A percentile compares a stretch with the other conserved stretches of the same genome.
Evolutionary conservation across 192 early-diverging fungal species (phyloP).

Genomic region (Rhizophagus clarus): DNA sequence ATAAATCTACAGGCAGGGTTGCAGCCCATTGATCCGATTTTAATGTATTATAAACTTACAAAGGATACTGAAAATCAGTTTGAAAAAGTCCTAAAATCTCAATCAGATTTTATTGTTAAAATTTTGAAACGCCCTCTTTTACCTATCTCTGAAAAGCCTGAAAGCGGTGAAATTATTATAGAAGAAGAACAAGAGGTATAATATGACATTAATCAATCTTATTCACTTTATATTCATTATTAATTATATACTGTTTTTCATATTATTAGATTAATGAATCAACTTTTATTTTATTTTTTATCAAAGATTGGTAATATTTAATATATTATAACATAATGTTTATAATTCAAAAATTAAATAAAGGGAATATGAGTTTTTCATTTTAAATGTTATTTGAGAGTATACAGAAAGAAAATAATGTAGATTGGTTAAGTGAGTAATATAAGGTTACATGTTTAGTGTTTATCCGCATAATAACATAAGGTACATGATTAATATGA

Average conservation of each 20-base stretch:
- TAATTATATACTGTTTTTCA: constrained; percentile 19
- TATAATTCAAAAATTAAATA: no score
- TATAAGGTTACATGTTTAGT: no score
- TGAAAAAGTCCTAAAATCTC: constrained; percentile 67
- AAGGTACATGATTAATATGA: no score
- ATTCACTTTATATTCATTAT: neutral
- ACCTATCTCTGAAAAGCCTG: constrained; percentile 38
- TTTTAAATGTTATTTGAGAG: no score
- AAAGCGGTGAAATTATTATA: constrained; percentile 61
- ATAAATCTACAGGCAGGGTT: constrained; percentile 60
- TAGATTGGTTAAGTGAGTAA: no score
- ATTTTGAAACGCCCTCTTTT: constrained; percentile 72
- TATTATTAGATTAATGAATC: constrained; percentile 61
- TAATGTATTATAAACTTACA: constrained; percentile 78
- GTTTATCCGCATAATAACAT: no score
- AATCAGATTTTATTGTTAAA: constrained; percentile 71
- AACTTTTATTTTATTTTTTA: constrained; percentile 74
- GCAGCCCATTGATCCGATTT: constrained; percentile 84
- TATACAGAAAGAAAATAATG: no score
- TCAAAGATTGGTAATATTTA: constrained; percentile 42
- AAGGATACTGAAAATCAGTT: constrained; percentile 71
- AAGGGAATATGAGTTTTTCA: no score
- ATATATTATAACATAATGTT: no score
- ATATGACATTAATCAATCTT: neutral
- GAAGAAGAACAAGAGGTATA: constrained; percentile 83